Evolutionary conservation across 345 rosid genomes (phyloP).

Genomic region (Eucalyptus paniculata): DNA sequence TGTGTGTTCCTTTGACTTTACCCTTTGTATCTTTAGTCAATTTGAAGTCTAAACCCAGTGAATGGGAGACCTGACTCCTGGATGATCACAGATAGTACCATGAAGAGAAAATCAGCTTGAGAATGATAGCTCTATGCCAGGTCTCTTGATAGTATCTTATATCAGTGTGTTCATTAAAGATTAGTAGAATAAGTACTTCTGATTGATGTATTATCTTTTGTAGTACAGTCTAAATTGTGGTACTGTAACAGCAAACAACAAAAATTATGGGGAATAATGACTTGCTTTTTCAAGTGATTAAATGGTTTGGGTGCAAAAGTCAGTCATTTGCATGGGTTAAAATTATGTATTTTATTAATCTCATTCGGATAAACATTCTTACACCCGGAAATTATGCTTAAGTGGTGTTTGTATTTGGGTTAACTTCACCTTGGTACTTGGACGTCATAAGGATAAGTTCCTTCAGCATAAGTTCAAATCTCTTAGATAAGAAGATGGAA

Average conservation of each 20-base stretch:
- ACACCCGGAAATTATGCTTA: neutral
- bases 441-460: neutral
- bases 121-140: neutral
- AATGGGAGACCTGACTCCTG: neutral
- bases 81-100: neutral
- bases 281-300: neutral
- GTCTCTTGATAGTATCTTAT: neutral
- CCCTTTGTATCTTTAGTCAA: neutral
- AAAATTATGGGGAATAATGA: neutral
- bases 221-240: neutral
- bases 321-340: neutral
- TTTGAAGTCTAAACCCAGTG: neutral
- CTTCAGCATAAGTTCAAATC: neutral
- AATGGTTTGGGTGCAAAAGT: neutral
- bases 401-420: neutral
- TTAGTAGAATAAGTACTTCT: neutral
- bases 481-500: neutral
- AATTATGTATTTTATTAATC: neutral
- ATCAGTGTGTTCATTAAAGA: neutral
- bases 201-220: neutral
- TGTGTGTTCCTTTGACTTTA: neutral
- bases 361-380: neutral
- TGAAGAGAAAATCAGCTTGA: neutral
- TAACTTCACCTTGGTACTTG: neutral
- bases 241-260: neutral